phyloP scores from a whole-genome alignment of 2,329 filamentous ascomycete genomes.

The Botrytis paeoniae region DNA sequence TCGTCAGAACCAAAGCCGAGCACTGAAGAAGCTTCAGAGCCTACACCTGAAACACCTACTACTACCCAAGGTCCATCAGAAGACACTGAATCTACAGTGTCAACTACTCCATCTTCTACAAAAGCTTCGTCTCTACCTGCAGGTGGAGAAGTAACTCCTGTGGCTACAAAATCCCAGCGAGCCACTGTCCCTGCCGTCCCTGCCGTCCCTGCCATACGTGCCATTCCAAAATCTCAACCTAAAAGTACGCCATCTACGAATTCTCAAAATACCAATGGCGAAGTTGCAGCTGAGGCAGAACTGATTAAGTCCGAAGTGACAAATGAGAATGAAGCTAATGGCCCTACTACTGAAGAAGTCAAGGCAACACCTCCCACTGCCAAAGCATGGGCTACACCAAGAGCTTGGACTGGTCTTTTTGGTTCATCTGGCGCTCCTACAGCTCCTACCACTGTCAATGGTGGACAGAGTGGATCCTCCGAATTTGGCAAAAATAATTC shows the following conservation, averaged over 20 bases:
- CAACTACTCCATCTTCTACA: constrained; percentile 54
- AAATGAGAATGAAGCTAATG: constrained; percentile 12
- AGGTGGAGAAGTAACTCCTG: constrained; percentile 31
- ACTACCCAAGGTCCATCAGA: constrained; percentile 43
- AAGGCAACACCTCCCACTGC: constrained; percentile 43
- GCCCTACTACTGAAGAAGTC: constrained; percentile 24
- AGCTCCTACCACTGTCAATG: constrained; percentile 35
- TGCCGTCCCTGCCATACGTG: constrained; percentile 39
- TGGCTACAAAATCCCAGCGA: constrained; percentile 36
- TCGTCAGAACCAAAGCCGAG: neutral
- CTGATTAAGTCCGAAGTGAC: constrained; percentile 1
- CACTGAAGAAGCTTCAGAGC: neutral
- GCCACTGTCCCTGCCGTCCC: constrained; percentile 43
- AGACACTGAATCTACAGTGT: constrained; percentile 44
- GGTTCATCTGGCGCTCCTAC: constrained; percentile 45
- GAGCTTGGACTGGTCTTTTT: constrained; percentile 69
- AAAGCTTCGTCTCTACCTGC: constrained; percentile 24
- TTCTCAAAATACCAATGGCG: constrained; percentile 24
- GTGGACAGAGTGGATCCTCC: constrained; percentile 35
- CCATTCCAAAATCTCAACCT: constrained; percentile 43
- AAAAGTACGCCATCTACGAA: constrained; percentile 30
- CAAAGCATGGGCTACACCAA: constrained; percentile 46
- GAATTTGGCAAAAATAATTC: constrained; percentile 46
- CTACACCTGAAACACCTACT: neutral
- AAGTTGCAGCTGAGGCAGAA: constrained; percentile 22